Evolutionary conservation across 2,329 filamentous ascomycete species (phyloP).

Genomic region (Fusarium sp.): DNA sequence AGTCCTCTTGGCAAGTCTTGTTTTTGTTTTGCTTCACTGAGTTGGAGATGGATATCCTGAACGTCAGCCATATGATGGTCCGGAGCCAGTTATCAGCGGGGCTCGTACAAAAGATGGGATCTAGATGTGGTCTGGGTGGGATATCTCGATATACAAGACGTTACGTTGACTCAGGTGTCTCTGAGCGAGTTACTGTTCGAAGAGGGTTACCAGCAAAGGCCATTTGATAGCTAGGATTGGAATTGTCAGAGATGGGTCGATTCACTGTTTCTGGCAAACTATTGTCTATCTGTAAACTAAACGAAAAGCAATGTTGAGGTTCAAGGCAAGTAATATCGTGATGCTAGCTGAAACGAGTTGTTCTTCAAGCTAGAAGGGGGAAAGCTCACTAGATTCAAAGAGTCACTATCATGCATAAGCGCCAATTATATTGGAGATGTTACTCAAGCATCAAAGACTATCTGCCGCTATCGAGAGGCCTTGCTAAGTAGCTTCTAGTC

Average conservation of each 20-base stretch:
- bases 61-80: neutral
- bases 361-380: neutral
- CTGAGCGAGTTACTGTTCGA: neutral
- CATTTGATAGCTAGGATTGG: neutral
- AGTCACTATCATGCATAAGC: no score
- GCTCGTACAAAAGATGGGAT: no score
- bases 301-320: neutral
- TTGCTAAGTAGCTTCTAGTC: neutral
- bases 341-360: neutral
- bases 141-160: neutral
- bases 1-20: neutral
- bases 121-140: neutral
- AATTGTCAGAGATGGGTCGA: no score
- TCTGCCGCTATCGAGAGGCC: no score
- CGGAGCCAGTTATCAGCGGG: neutral
- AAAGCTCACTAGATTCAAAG: neutral
- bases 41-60: neutral
- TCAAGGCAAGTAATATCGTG: no score
- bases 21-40: neutral
- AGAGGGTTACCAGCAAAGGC: neutral
- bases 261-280: neutral
- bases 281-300: no score
- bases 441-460: no score
- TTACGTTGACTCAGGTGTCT: neutral
- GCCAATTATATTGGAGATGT: no score